Base-by-base conservation (phyloP, 306 rosid genomes). In the Coriaria nepalensis region DNA sequence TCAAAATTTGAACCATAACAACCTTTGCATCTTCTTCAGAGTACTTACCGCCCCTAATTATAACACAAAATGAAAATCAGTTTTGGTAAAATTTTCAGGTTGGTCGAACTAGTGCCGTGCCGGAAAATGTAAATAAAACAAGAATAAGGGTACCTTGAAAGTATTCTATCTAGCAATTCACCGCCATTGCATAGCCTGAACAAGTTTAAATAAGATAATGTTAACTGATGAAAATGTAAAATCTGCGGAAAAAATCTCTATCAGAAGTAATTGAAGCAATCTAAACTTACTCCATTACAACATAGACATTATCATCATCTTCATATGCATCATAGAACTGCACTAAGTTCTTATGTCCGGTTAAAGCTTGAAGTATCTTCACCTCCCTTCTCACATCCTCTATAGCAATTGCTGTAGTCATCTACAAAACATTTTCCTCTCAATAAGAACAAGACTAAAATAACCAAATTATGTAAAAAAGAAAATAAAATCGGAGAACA, bases 331-430 rank as follows among this genome's bases (percentile, higher is more conserved):
- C 96, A 44, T 82, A 82, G 75, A 75, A 87, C 45, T 80, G 94
- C 71, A 82, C 96, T 45, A 87, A 57, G 68, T 87, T 87, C 68
- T 67, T 67, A 54, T 87, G 96, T 55, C 95, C 95, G 0, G 80
- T 68, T 48, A 87, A 64, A 37, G 86, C 94, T 2, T 84, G 76
- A 46, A 87, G 68, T 69, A 87, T 87, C 74, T 78, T 82, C 44
- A 87, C 96, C 70, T 87, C 96, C 64, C 96, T 80, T 57, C 94
- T 69, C 46, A 87, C 92, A 69, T 87, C 96, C 65, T 87, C 96
- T 33, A 87, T 69, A 10, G 94, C 82, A 68, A 87, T 87, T 20
- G 94, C 87, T 53, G 96, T 87, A 29, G 96, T 77, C 96, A 87
- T 79, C 96, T 87, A 84, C 68, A 68, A 32, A 48, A 15, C 10